Conservation (phyloP, 495 filamentous ascomycete species). For the Parmelia sp. region DNA sequence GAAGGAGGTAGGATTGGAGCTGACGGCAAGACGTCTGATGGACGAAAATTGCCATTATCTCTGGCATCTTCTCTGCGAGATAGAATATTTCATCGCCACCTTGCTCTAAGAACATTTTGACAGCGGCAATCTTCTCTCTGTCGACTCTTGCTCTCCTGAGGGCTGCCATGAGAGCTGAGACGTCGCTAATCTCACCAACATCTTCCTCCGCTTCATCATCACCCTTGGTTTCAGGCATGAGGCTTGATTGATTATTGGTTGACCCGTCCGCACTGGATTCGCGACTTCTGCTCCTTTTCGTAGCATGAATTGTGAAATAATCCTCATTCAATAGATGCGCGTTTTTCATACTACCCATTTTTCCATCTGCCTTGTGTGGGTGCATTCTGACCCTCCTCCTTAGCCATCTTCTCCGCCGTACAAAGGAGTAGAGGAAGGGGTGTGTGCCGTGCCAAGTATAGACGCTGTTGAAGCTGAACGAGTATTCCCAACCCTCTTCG, state of each 20-base stretch:
- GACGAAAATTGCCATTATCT: slow-evolving; percentile 78
- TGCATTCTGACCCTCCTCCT: slow-evolving; percentile 66
- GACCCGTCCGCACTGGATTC: slow-evolving; percentile 35
- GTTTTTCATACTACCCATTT: slow-evolving; percentile 36
- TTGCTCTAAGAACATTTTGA: slow-evolving; percentile 72
- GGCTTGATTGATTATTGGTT: slow-evolving; percentile 23
- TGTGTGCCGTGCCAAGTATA: slow-evolving; percentile 89
- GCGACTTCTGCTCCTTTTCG: slow-evolving; percentile 34
- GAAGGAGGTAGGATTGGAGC: slow-evolving; percentile 60
- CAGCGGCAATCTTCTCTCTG: slow-evolving; percentile 76
- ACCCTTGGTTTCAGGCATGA: slow-evolving; percentile 30
- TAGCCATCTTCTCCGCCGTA: slow-evolving; percentile 82
- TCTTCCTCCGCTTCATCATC: slow-evolving; percentile 34
- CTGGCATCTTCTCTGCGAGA: slow-evolving; percentile 68
- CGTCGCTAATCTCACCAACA: slow-evolving; percentile 56
- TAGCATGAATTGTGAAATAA: slow-evolving; percentile 76
- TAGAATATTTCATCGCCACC: slow-evolving; percentile 75
- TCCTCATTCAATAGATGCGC: slow-evolving; percentile 67
- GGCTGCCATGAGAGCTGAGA: slow-evolving; percentile 55
- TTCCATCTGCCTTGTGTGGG: slow-evolving; percentile 29
- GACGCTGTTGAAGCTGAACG: slow-evolving; percentile 67
- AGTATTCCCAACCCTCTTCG: slow-evolving; percentile 94
- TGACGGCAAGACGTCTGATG: slow-evolving; percentile 83
- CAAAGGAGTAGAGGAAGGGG: slow-evolving; percentile 89
- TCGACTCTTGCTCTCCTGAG: slow-evolving; percentile 70